Evolutionary conservation across 2,329 filamentous ascomycete genomes (phyloP).

Genomic region (Aureobasidium sp.): DNA sequence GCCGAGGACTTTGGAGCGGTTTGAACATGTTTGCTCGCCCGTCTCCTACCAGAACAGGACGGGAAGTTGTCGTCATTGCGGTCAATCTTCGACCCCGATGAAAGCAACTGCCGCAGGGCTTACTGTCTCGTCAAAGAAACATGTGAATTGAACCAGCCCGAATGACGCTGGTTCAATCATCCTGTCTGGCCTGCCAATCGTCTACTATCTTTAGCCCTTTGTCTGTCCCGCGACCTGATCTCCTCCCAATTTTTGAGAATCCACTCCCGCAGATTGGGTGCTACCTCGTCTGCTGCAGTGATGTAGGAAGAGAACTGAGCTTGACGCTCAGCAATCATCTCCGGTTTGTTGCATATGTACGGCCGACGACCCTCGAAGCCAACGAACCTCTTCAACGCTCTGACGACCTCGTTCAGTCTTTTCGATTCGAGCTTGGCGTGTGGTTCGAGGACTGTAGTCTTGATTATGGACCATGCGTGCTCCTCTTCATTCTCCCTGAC

Average conservation of each 20-base stretch:
- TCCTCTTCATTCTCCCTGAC: slow-evolving; percentile 20
- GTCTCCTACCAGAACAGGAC: background rate
- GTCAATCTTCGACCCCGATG: background rate
- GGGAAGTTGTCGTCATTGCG: background rate
- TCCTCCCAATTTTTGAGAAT: slow-evolving; percentile 24
- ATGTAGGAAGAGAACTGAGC: slow-evolving; percentile 5
- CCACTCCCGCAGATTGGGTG: slow-evolving; percentile 19
- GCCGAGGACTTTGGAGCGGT: background rate
- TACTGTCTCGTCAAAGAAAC: background rate
- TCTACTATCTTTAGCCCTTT: slow-evolving; percentile 11
- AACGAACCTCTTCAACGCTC: slow-evolving; percentile 23
- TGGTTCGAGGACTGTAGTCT: slow-evolving; percentile 18
- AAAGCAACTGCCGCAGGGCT: background rate
- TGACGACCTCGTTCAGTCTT: slow-evolving; percentile 19
- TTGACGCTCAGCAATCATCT: slow-evolving; percentile 18
- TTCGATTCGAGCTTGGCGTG: slow-evolving; percentile 17
- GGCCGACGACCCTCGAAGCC: background rate
- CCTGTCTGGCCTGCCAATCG: background rate
- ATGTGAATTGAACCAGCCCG: background rate
- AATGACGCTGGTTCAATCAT: background rate
- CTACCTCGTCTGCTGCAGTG: slow-evolving; percentile 18
- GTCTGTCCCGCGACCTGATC: slow-evolving; percentile 22
- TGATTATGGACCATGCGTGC: slow-evolving; percentile 19
- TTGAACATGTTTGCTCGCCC: background rate
- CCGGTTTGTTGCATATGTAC: slow-evolving; percentile 16